Evolutionary conservation across 106 monocot species (phyloP).

Genomic region (Dactylorhiza incarnata): DNA sequence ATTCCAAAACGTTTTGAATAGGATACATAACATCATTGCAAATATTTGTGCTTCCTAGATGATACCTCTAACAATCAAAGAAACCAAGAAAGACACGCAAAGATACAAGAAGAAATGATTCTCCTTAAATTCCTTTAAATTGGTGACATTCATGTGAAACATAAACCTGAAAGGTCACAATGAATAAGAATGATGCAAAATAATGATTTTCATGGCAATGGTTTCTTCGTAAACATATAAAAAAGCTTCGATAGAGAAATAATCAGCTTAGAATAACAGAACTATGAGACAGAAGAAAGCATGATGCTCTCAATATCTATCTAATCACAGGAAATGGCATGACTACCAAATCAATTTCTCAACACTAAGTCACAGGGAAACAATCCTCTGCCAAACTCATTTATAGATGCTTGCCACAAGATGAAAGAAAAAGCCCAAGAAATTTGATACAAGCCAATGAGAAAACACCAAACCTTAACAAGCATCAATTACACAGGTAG

Average conservation of each 20-base stretch:
- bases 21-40: no score
- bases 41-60: no score
- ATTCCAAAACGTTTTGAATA: no score
- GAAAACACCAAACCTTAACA: neutral
- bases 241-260: neutral
- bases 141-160: neutral
- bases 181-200: neutral
- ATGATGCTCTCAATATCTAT: neutral
- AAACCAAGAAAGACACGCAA: neutral
- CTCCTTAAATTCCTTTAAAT: neutral
- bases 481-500: slow-evolving; percentile 68
- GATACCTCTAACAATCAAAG: neutral
- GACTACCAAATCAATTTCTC: neutral
- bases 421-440: slow-evolving; percentile 1
- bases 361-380: no score
- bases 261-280: neutral
- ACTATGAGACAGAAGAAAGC: neutral
- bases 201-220: neutral
- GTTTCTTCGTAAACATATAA: neutral
- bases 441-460: neutral
- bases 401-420: neutral
- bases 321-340: slow-evolving; percentile 5
- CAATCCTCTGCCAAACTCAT: no score
- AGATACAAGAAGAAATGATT: neutral
- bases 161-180: neutral